Conservation (phyloP, 148 eudicot genomes). For the Oxyria digyna region DNA sequence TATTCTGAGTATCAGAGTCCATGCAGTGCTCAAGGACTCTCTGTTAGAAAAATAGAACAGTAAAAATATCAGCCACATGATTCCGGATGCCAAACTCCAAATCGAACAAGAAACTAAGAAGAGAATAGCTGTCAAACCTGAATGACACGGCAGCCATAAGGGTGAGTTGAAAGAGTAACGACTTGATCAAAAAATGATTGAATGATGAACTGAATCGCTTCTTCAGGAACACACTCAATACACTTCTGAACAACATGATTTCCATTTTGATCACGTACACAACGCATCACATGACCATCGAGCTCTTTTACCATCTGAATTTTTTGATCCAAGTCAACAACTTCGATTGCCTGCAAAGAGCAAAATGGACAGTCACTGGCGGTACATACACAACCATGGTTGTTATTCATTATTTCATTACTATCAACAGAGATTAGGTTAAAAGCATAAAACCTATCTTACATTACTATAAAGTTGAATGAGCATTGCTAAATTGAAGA, state of each 20-base stretch:
- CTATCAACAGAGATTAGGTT: no score
- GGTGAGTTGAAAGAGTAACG: slow-evolving; percentile 92
- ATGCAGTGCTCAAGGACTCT: slow-evolving; percentile 88
- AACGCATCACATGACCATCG: slow-evolving; percentile 91
- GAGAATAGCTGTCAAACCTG: slow-evolving; percentile 40
- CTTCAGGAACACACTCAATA: slow-evolving; percentile 97
- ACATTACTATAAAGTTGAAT: no score
- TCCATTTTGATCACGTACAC: slow-evolving; percentile 99
- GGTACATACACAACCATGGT: no score
- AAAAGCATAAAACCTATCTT: no score
- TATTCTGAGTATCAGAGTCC: slow-evolving; percentile 69
- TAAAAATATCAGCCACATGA: not conserved
- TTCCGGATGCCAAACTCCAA: not conserved
- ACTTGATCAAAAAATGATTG: slow-evolving; percentile 88
- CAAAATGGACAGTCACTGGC: no score
- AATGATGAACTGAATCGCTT: slow-evolving; percentile 75
- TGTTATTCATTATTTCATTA: no score
- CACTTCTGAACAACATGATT: slow-evolving; percentile 98
- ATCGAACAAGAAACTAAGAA: not conserved
- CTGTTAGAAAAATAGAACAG: slow-evolving; percentile 30
- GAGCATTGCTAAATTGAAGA: no score
- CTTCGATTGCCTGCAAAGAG: slow-evolving; percentile 98
- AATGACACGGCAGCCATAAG: slow-evolving; percentile 97
- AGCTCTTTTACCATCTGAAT: slow-evolving; percentile 89
- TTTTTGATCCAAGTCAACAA: slow-evolving; percentile 95